phyloP scores from a whole-genome alignment of 2,329 filamentous ascomycete species.

The Penicillium sp. region DNA sequence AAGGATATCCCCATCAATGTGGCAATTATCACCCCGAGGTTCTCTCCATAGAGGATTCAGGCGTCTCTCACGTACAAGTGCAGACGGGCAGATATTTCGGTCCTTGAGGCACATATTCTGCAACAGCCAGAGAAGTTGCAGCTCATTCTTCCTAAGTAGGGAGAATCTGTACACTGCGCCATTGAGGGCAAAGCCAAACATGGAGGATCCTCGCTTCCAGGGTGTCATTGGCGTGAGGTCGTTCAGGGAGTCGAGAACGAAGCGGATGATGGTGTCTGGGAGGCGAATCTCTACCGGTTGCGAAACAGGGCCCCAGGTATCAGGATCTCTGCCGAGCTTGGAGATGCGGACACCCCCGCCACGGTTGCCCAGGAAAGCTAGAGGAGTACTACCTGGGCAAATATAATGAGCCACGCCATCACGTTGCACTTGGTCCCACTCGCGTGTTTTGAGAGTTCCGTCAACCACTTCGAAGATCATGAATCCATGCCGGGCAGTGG shows the following conservation, averaged over 20 bases:
- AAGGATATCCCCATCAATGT: conserved; percentile 64
- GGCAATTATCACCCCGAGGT: conserved; percentile 48
- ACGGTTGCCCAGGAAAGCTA: conserved; percentile 48
- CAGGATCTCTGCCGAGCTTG: conserved; percentile 20
- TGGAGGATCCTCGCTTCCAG: conserved; percentile 41
- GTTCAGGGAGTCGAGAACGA: conserved; percentile 19
- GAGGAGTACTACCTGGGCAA: conserved; percentile 37
- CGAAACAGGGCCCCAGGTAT: not conserved
- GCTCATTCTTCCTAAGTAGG: conserved; percentile 57
- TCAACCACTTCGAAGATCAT: conserved; percentile 43
- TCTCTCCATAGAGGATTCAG: conserved; percentile 33
- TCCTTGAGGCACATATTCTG: conserved; percentile 60
- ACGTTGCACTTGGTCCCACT: conserved; percentile 30
- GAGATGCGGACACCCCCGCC: conserved; percentile 48
- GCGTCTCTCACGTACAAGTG: conserved; percentile 29
- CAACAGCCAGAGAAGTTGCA: conserved; percentile 66
- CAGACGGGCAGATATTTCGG: conserved; percentile 48
- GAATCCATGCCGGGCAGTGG: conserved; percentile 52
- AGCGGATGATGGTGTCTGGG: conserved; percentile 32
- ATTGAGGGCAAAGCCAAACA: conserved; percentile 62
- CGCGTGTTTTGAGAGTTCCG: conserved; percentile 32
- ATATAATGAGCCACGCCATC: conserved; percentile 32
- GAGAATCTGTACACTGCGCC: conserved; percentile 67
- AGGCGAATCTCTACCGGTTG: conserved; percentile 29
- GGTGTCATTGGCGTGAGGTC: conserved; percentile 13